Percentiles rank a stretch among this genome's conserved stretches.
Conservation (phyloP, 352 stramenopile genomes). For the Phytophthora quininea region DNA sequence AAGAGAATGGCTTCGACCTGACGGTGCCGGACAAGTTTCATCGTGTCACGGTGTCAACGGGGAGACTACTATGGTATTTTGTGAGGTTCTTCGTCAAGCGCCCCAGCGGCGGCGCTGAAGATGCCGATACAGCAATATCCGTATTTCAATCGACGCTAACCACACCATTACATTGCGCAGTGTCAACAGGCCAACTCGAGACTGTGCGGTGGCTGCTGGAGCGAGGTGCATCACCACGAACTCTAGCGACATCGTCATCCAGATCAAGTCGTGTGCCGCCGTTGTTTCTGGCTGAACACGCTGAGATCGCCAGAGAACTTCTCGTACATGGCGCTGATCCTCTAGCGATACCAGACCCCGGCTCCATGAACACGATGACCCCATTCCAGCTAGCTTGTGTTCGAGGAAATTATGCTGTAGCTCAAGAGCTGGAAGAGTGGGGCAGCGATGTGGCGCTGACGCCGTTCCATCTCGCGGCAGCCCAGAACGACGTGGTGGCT, state of each 20-base stretch:
- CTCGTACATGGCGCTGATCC: slow-evolving; percentile 60
- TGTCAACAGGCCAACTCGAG: slow-evolving; percentile 61
- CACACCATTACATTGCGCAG: slow-evolving; percentile 71
- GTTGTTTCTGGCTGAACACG: slow-evolving; percentile 69
- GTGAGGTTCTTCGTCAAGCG: slow-evolving; percentile 51
- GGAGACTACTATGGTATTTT: slow-evolving; percentile 77
- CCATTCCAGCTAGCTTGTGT: slow-evolving; percentile 73
- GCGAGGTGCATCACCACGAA: slow-evolving; percentile 44
- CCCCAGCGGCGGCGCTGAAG: slow-evolving; percentile 34
- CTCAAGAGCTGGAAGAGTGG: slow-evolving; percentile 71
- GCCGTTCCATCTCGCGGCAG: slow-evolving; percentile 64
- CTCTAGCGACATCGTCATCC: slow-evolving; percentile 45
- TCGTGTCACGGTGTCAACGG: slow-evolving; percentile 66
- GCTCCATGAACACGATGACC: slow-evolving; percentile 77
- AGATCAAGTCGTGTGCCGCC: slow-evolving; percentile 64
- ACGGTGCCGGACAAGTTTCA: slow-evolving; percentile 69
- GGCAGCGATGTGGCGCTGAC: slow-evolving; percentile 74
- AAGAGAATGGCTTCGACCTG: slow-evolving; percentile 51
- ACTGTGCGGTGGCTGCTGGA: slow-evolving; percentile 64
- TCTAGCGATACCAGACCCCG: slow-evolving; percentile 65
- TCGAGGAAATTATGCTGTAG: slow-evolving; percentile 68
- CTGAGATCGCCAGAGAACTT: slow-evolving; percentile 56
- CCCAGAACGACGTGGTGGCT: slow-evolving; percentile 46
- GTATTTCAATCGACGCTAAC: slow-evolving; percentile 76
- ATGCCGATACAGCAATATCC: slow-evolving; percentile 46